Evolutionary conservation across 2,329 filamentous ascomycete genomes (phyloP).

Genomic region (Rhytidhysteron rufulum): DNA sequence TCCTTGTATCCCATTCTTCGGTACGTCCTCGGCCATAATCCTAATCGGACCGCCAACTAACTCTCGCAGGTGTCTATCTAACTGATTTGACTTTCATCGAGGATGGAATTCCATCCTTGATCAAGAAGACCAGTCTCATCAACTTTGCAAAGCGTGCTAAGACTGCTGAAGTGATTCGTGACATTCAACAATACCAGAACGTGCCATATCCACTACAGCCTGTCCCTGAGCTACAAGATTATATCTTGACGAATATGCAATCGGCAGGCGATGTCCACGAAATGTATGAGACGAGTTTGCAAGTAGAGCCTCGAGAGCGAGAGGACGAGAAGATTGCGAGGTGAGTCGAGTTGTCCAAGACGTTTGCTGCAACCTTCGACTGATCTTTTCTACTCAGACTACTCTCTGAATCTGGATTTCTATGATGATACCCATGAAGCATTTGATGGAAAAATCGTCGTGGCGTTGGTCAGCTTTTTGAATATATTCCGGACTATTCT

Average conservation of each 20-base stretch:
- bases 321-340: conserved; percentile 99
- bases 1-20: conserved; percentile 97
- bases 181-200: conserved; percentile 98
- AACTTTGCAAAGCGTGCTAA: conserved; percentile 98
- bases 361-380: conserved; percentile 5
- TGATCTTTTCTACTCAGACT: conserved; percentile 33
- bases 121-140: conserved; percentile 94
- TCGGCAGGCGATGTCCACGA: conserved; percentile 93
- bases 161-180: conserved; percentile 95
- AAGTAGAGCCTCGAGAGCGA: conserved; percentile 88
- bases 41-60: too few species aligned
- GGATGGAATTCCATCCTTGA: conserved; percentile 92
- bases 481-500: too few species aligned
- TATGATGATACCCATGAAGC: conserved; percentile 43
- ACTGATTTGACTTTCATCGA: conserved; percentile 98
- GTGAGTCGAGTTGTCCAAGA: conserved; percentile 49
- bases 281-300: conserved; percentile 97
- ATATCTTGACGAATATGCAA: conserved; percentile 95
- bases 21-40: conserved; percentile 52
- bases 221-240: conserved; percentile 90
- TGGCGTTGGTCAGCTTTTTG: conserved; percentile 16
- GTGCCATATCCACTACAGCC: conserved; percentile 90
- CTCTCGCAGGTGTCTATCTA: conserved; percentile 74
- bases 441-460: conserved; percentile 15
- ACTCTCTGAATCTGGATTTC: conserved; percentile 53